These are phyloP conservation scores for Naganishia kalamii DNA, from an alignment of 768 basidiomycete species.

Conservation along the genomic window DNA sequence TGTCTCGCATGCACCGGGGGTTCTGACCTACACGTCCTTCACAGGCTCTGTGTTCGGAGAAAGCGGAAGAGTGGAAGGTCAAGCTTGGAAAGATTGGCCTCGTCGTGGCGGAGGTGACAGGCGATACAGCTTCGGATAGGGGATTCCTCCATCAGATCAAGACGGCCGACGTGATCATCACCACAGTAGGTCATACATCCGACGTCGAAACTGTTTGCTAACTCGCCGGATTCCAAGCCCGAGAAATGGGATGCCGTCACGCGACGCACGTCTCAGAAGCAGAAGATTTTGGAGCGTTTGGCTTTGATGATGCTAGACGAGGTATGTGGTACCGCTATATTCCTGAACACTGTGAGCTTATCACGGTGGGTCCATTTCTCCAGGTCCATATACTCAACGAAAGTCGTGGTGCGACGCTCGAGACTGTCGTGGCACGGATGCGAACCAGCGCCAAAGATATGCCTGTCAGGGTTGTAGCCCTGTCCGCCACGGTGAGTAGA, in stretches of 20 bases:
- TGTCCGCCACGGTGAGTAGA: constrained; percentile 71
- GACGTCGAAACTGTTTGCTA: no score
- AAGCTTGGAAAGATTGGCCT: constrained; percentile 73
- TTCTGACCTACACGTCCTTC: not conserved
- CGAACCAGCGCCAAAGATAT: constrained; percentile 57
- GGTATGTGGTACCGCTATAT: constrained; percentile 48
- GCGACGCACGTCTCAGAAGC: constrained; percentile 57
- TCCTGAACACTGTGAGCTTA: not conserved
- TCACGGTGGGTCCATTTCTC: not conserved
- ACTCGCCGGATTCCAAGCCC: no score
- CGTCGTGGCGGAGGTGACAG: constrained; percentile 82
- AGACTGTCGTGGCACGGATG: constrained; percentile 93
- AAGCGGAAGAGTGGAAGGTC: constrained; percentile 69
- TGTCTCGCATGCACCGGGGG: not conserved
- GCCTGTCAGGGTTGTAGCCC: constrained; percentile 71
- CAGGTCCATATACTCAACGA: constrained; percentile 92
- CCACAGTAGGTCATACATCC: constrained; percentile 57
- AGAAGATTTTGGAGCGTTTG: constrained; percentile 65
- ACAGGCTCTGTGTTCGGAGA: constrained; percentile 82
- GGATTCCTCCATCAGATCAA: constrained; percentile 69
- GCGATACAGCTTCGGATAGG: constrained; percentile 68
- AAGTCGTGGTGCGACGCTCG: constrained; percentile 79
- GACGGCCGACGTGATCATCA: constrained; percentile 71
- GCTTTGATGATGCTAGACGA: constrained; percentile 86
- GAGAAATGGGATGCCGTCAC: constrained; percentile 98